Percentiles rank a stretch among this genome's conserved stretches.
Conservation (phyloP, 2,329 filamentous ascomycete species). For the Thielaviopsis punctulata region DNA sequence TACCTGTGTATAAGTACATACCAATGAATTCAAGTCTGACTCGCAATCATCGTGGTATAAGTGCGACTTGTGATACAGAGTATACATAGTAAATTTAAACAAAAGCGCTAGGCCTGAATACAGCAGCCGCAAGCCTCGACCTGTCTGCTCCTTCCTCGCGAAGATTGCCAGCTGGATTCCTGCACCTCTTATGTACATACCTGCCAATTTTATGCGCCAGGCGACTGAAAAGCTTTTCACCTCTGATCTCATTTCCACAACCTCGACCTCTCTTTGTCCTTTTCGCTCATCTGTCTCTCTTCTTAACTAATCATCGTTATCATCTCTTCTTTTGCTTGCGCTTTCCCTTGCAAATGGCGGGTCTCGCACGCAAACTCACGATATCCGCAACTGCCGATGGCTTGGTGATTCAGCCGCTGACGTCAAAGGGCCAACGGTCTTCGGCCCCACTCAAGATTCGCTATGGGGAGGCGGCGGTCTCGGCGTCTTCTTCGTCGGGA, state of each 20-base stretch:
- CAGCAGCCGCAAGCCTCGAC: no score
- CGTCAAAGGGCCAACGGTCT: slow-evolving; percentile 38
- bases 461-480: slow-evolving; percentile 36
- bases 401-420: slow-evolving; percentile 59
- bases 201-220: background rate
- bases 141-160: no score
- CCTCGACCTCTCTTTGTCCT: background rate
- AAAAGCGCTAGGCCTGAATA: no score
- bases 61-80: no score
- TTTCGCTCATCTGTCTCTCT: background rate
- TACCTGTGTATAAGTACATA: no score
- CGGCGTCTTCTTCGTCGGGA: background rate
- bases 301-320: slow-evolving; percentile 4
- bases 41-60: no score
- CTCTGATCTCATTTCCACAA: background rate
- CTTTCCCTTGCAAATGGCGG: slow-evolving; percentile 40
- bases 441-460: slow-evolving; percentile 47
- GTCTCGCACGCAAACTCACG: slow-evolving; percentile 60
- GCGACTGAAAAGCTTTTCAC: background rate
- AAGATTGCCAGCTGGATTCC: no score
- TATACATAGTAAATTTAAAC: no score
- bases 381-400: slow-evolving; percentile 72
- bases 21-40: no score
- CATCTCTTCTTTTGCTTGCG: slow-evolving; percentile 7
- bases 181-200: background rate